These are phyloP conservation scores for Eimeria acervulina DNA, from an alignment of 169 alveolate genomes.

Conservation along the genomic window DNA sequence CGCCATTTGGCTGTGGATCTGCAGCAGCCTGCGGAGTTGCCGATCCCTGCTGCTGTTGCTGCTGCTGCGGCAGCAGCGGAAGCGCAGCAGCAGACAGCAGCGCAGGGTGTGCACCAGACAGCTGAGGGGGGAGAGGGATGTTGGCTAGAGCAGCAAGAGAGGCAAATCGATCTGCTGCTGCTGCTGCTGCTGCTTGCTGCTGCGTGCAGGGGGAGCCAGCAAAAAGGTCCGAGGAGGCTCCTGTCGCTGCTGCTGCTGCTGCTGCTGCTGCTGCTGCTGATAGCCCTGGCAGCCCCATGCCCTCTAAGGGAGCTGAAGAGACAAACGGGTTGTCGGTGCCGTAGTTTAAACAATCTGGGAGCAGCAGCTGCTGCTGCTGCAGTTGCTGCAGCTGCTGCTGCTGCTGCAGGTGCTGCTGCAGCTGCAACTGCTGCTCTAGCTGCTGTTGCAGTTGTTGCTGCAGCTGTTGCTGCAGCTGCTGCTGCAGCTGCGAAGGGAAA, in stretches of 20 bases:
- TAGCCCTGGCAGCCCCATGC: neutral
- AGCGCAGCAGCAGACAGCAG: slow-evolving; percentile 4
- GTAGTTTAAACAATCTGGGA: neutral
- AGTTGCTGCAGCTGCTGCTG: slow-evolving; percentile 28
- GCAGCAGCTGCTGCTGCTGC: slow-evolving; percentile 60
- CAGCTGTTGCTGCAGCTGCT: no score
- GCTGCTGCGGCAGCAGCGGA: slow-evolving; percentile 4
- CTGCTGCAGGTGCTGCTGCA: slow-evolving; percentile 30
- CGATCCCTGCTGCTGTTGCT: neutral
- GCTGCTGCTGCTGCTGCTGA: slow-evolving; percentile 52
- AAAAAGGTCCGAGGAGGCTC: neutral
- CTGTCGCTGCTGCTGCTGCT: slow-evolving; percentile 15
- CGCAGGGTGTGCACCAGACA: neutral
- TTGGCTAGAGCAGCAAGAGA: slow-evolving; percentile 20
- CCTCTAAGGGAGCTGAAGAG: neutral
- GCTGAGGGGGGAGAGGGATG: slow-evolving; percentile 3
- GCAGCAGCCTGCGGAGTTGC: neutral
- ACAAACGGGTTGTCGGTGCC: neutral
- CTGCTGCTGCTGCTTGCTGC: no score
- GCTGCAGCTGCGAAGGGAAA: no score
- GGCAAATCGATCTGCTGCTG: no score
- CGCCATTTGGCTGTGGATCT: neutral
- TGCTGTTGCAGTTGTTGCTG: neutral
- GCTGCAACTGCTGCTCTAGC: slow-evolving; percentile 17
- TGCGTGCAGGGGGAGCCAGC: neutral